Evolutionary conservation across 2,329 filamentous ascomycete species (phyloP), one percentile per base, ranked within the genome.

Genomic region (Trematosphaeria pertusa): DNA sequence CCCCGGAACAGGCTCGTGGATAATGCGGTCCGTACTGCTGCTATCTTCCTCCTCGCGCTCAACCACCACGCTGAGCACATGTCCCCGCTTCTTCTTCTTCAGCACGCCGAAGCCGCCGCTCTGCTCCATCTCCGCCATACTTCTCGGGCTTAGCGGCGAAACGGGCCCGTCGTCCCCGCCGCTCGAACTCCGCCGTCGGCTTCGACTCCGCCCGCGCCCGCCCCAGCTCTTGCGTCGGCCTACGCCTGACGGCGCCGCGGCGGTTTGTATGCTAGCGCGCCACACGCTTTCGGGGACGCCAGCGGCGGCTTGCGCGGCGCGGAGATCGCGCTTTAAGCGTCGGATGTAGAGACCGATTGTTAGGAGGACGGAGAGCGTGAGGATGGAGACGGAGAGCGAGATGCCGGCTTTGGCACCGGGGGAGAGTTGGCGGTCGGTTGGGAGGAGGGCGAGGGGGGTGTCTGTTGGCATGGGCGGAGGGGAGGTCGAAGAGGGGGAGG

Each of bases 1-100:
- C n/a, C 62, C 62, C 1, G 57, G 55, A 15, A 66, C 61, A 17
- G 62, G 62, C 43, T 64, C 55, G 14, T 43, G 35, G 8, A 62
- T 37, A 28, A 38, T 36, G 11, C 39, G 15, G 24, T 45, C 34
- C 14, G 33, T 12, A 18, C n/a, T 42, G 26, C 30, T n/a, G 14
- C 17, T 39, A 34, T 56, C 58, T 30, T 64, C 62, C 12, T 62
- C 59, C 5, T 62, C 56, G 3, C 52, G 22, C 43, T 64, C 62
- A 1, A 65, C 34, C 2, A 65, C 55, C 5, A 65, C 51, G 24
- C 50, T 56, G 2, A 65, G 43, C 0, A 61, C 56, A 19, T 61
- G 46, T 12, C 54, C 59, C 4, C 59, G 45, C 36, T 58, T 56
- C 43, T 53, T 56, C 43, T 53, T 56, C 42, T 56, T 54, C 35